A percentile compares a stretch with the other conserved stretches of the same genome.
These are phyloP conservation scores for Penicillium salamii DNA, from an alignment of 495 filamentous ascomycete species.

Conservation along the genomic window DNA sequence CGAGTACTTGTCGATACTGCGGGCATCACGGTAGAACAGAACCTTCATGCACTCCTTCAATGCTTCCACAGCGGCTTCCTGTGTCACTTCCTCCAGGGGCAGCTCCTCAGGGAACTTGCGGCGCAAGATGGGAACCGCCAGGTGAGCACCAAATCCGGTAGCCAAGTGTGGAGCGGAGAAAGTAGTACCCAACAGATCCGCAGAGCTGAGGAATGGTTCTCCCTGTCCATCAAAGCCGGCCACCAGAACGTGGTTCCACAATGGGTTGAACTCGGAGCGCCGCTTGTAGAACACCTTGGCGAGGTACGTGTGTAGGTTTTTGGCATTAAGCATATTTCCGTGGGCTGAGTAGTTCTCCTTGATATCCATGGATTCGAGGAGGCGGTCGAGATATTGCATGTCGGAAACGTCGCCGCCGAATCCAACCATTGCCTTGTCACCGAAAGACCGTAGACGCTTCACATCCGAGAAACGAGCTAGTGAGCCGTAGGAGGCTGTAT, in stretches of 20 bases:
- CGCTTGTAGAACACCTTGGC: constrained; percentile 92
- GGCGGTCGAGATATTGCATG: constrained; percentile 96
- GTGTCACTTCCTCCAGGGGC: constrained; percentile 62
- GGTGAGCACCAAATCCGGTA: constrained; percentile 88
- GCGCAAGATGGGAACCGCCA: constrained; percentile 89
- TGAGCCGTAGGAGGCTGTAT: constrained; percentile 89
- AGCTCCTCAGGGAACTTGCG: constrained; percentile 77
- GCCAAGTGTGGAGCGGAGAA: constrained; percentile 84
- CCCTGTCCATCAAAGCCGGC: constrained; percentile 77
- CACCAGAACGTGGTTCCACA: constrained; percentile 94
- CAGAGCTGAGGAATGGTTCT: constrained; percentile 83
- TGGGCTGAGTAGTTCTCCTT: constrained; percentile 76
- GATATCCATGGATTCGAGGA: constrained; percentile 80
- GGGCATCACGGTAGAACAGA: constrained; percentile 93
- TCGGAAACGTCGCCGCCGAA: constrained; percentile 95
- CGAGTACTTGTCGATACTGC: constrained; percentile 86
- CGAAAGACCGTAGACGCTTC: constrained; percentile 81
- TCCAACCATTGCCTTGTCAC: constrained; percentile 67
- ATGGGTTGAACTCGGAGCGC: constrained; percentile 90
- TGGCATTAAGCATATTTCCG: constrained; percentile 68
- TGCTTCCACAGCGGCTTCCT: constrained; percentile 74
- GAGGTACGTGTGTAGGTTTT: constrained; percentile 93
- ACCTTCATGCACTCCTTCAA: constrained; percentile 96
- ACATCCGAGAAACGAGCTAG: constrained; percentile 95
- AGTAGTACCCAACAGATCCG: constrained; percentile 90